Conservation (phyloP, 345 rosid species). For the Eutrema japonicum region DNA sequence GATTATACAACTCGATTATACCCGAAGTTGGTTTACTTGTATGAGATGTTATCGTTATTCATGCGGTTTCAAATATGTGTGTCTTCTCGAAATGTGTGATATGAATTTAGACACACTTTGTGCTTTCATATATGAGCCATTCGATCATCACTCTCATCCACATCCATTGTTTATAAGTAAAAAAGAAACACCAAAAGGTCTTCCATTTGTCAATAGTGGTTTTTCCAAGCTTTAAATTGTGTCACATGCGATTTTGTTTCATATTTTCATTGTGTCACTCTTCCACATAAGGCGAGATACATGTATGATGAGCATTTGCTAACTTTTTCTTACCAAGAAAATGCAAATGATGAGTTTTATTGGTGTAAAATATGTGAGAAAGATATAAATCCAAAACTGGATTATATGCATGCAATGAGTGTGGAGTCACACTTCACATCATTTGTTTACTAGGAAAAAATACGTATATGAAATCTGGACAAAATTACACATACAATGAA, state of each 20-base stretch:
- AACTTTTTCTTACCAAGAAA: no score
- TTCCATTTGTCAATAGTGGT: no score
- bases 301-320: no score
- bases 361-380: constrained; percentile 10
- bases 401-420: constrained; percentile 16
- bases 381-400: background rate
- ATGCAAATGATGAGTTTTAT: background rate
- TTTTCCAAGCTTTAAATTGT: no score
- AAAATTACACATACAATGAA: no score
- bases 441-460: background rate
- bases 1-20: background rate
- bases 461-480: background rate
- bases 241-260: no score
- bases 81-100: no score
- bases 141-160: no score
- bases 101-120: background rate
- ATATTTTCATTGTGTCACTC: no score
- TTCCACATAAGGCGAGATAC: no score
- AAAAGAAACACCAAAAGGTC: no score
- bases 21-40: background rate
- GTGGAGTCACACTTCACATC: background rate
- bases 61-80: background rate
- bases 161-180: no score
- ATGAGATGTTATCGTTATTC: background rate
- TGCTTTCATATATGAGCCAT: background rate